These are phyloP conservation scores for Fusarium avenaceum DNA, from an alignment of 2,329 filamentous ascomycete genomes.

Conservation along the genomic window DNA sequence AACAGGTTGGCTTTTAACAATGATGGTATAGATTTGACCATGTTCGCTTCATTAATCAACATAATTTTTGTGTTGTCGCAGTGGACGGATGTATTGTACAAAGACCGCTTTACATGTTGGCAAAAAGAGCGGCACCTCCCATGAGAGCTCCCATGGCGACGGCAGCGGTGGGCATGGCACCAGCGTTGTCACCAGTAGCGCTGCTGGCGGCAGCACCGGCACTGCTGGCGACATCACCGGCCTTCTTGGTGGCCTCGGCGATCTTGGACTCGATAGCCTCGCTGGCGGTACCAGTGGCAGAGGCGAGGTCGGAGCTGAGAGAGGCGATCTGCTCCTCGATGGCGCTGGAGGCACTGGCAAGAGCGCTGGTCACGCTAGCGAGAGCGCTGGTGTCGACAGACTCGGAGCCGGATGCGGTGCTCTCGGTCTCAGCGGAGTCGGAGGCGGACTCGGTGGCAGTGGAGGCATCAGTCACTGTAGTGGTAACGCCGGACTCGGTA, in stretches of 20 bases:
- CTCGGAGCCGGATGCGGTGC: slow-evolving; percentile 16
- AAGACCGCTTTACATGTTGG: slow-evolving; percentile 57
- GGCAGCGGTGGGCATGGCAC: slow-evolving; percentile 57
- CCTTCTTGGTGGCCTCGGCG: slow-evolving; percentile 38
- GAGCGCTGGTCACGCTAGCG: slow-evolving; percentile 25
- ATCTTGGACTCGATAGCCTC: slow-evolving; percentile 34
- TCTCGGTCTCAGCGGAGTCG: slow-evolving; percentile 35
- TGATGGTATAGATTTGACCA: slow-evolving; percentile 7
- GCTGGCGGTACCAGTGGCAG: slow-evolving; percentile 41
- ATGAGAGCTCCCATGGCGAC: slow-evolving; percentile 62
- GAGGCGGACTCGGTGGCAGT: slow-evolving; percentile 28
- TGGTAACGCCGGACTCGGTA: slow-evolving; percentile 23
- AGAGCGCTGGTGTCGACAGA: slow-evolving; percentile 40
- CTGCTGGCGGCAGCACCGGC: slow-evolving; percentile 25
- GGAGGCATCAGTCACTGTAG: slow-evolving; percentile 18
- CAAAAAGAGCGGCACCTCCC: slow-evolving; percentile 61
- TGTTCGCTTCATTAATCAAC: slow-evolving; percentile 32
- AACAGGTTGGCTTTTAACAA: background rate
- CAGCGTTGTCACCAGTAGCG: slow-evolving; percentile 48
- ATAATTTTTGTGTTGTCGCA: background rate
- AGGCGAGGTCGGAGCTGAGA: slow-evolving; percentile 48
- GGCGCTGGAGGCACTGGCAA: slow-evolving; percentile 35
- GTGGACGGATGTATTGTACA: background rate
- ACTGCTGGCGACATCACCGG: slow-evolving; percentile 21
- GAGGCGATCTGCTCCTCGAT: slow-evolving; percentile 34